Conservation (phyloP, 2,329 filamentous ascomycete genomes). For the Paecilomyces niveus region DNA sequence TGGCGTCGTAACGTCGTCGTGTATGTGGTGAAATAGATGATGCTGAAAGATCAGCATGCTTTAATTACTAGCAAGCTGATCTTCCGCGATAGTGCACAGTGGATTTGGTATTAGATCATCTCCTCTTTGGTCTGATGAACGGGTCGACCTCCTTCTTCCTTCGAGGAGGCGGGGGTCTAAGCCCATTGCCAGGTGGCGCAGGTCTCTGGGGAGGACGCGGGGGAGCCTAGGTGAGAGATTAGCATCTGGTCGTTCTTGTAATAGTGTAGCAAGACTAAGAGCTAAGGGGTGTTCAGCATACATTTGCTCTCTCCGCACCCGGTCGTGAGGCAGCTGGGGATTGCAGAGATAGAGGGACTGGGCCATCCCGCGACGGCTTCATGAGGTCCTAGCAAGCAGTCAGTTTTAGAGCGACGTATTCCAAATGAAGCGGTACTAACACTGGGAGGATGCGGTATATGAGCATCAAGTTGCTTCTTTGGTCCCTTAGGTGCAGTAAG, state of each 20-base stretch:
- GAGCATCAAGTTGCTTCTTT: slow-evolving; percentile 13
- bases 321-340: slow-evolving; percentile 9
- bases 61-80: neutral
- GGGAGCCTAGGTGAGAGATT: neutral
- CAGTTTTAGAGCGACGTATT: neutral
- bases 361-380: slow-evolving; percentile 32
- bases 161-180: slow-evolving; percentile 24
- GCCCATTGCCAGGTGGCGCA: slow-evolving; percentile 8
- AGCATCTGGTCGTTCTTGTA: neutral
- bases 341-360: slow-evolving; percentile 19
- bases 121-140: slow-evolving; percentile 35
- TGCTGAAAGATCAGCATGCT: neutral
- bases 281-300: slow-evolving; percentile 8
- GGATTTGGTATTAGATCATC: slow-evolving; percentile 7
- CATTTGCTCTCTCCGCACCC: slow-evolving; percentile 9
- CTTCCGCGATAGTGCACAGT: neutral
- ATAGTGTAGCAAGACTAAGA: neutral
- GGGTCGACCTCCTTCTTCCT: slow-evolving; percentile 34
- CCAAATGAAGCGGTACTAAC: slow-evolving; percentile 7
- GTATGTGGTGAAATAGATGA: neutral
- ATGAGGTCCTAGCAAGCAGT: slow-evolving; percentile 26
- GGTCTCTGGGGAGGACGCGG: slow-evolving; percentile 8
- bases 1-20: neutral
- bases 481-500: slow-evolving; percentile 14
- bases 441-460: slow-evolving; percentile 12